phyloP scores from a whole-genome alignment of 257 asterid genomes.

The Ilex asprella region DNA sequence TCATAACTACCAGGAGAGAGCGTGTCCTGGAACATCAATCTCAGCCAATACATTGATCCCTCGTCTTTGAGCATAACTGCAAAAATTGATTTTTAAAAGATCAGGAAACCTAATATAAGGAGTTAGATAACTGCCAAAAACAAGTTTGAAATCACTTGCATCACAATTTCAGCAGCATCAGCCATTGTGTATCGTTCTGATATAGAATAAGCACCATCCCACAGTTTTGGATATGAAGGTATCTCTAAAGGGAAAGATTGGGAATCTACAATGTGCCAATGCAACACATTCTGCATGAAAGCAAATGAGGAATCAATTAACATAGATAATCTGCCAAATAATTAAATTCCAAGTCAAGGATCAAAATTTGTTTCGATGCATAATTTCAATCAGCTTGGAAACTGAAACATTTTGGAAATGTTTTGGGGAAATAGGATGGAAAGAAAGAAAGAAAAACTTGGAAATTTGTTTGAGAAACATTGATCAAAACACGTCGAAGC shows the following conservation, averaged over 20 bases:
- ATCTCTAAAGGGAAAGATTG: constrained; percentile 93
- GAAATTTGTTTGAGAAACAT: no score
- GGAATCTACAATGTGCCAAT: constrained; percentile 95
- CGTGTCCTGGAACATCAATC: constrained; percentile 91
- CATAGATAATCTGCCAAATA: neutral
- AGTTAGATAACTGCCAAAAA: neutral
- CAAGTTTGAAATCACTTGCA: constrained; percentile 39
- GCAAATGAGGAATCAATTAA: neutral
- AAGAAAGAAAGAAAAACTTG: no score
- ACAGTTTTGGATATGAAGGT: constrained; percentile 83
- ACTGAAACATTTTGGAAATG: no score
- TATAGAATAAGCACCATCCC: constrained; percentile 74
- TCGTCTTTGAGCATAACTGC: constrained; percentile 74
- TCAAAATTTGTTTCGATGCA: no score
- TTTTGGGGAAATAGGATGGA: no score
- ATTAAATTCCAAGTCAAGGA: no score
- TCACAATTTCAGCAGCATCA: constrained; percentile 78
- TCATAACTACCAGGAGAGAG: constrained; percentile 66
- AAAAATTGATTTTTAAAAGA: constrained; percentile 4
- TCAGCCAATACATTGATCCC: constrained; percentile 90
- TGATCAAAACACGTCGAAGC: no score
- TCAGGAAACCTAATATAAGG: neutral
- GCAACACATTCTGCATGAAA: constrained; percentile 73
- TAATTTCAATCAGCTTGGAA: no score
- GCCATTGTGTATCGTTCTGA: constrained; percentile 63